Conservation (phyloP, 1,139 yeast genomes). For the Zhuliangozyma blackwelliae region DNA sequence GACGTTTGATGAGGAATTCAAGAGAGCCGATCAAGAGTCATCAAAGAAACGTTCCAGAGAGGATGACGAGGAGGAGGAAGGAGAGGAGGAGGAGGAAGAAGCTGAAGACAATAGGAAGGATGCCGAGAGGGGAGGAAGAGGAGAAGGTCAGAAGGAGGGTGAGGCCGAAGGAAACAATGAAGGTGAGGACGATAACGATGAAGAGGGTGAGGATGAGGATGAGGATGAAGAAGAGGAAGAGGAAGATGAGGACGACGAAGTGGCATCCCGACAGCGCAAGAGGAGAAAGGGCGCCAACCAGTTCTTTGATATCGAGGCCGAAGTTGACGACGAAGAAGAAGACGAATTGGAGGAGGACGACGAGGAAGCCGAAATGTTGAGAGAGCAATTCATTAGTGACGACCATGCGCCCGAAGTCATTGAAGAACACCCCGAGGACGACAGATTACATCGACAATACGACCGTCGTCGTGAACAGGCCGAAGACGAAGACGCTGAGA, state of each 20-base stretch:
- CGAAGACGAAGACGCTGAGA: slow-evolving; percentile 94
- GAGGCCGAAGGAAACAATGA: slow-evolving; percentile 1
- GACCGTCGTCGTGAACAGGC: slow-evolving; percentile 87
- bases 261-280: slow-evolving; percentile 46
- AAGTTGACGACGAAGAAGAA: slow-evolving; percentile 97
- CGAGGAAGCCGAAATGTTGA: slow-evolving; percentile 79
- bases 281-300: slow-evolving; percentile 75
- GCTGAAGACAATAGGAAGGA: background rate
- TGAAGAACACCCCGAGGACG: slow-evolving; percentile 46
- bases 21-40: slow-evolving; percentile 8
- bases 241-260: slow-evolving; percentile 48
- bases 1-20: slow-evolving; percentile 12
- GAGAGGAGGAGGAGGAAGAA: slow-evolving; percentile 5
- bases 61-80: slow-evolving; percentile 1
- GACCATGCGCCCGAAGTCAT: slow-evolving; percentile 52
- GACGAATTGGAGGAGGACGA: slow-evolving; percentile 87
- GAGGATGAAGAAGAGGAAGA: slow-evolving; percentile 64
- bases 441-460: slow-evolving; percentile 82
- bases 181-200: slow-evolving; percentile 5
- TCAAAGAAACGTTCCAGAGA: slow-evolving; percentile 1
- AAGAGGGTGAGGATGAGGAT: slow-evolving; percentile 41
- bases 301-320: slow-evolving; percentile 98
- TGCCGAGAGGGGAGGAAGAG: background rate
- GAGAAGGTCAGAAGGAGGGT: slow-evolving; percentile 3
- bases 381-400: slow-evolving; percentile 79